A percentile compares a stretch with the other conserved stretches of the same genome.
phyloP scores from a whole-genome alignment of 2,329 filamentous ascomycete species.

The Alternaria arbusti region DNA sequence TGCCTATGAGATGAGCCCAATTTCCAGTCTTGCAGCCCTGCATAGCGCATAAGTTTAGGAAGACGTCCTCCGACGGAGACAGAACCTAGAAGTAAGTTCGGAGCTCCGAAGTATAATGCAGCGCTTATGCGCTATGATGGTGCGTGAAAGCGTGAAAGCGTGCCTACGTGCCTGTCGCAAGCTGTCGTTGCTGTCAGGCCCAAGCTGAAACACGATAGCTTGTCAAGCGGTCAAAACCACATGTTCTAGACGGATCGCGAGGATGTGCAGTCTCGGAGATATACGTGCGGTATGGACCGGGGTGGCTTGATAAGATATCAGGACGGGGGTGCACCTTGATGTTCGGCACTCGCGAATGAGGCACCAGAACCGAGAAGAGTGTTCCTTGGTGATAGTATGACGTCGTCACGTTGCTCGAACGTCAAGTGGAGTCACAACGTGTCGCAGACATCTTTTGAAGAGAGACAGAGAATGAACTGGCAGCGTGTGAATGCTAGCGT shows the following conservation, averaged over 20 bases:
- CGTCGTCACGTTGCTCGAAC: constrained; percentile 8
- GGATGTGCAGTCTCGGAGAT: not conserved
- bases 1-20: not conserved
- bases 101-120: not conserved
- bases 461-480: not conserved
- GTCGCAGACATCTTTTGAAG: not conserved
- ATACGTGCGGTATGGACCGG: not conserved
- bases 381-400: constrained; percentile 2
- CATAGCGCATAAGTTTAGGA: not conserved
- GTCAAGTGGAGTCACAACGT: not conserved
- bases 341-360: constrained; percentile 7
- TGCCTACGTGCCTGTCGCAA: not conserved
- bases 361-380: not conserved
- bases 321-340: constrained; percentile 6
- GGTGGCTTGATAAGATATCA: not conserved
- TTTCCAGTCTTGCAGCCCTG: not conserved
- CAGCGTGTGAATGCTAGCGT: constrained; percentile 6
- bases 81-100: not conserved
- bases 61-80: not conserved
- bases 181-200: not conserved
- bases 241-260: not conserved
- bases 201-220: not conserved
- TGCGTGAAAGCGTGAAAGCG: not conserved
- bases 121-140: constrained; percentile 3
- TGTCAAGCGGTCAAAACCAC: not conserved